Percentiles rank a stretch among this genome's conserved stretches.
phyloP scores from a whole-genome alignment of 495 filamentous ascomycete genomes.

The Aspergillus homomorphus region DNA sequence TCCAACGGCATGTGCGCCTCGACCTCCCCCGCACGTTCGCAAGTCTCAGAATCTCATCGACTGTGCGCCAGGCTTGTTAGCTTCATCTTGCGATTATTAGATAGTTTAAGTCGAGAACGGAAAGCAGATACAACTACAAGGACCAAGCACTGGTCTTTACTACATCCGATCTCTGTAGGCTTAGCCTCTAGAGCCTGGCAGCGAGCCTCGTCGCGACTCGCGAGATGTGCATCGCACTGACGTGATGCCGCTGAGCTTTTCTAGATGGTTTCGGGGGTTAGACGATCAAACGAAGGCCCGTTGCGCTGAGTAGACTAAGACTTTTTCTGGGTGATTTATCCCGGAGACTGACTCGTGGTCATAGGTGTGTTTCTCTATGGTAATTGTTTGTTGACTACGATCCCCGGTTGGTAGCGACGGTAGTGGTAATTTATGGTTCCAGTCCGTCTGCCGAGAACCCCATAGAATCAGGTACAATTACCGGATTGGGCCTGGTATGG shows the following conservation, averaged over 20 bases:
- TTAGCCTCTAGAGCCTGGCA: not conserved
- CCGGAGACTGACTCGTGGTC: not conserved
- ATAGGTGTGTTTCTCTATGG: too few relatives aligned
- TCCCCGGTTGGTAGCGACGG: too few relatives aligned
- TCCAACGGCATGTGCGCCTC: not conserved
- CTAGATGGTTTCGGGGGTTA: constrained; percentile 40
- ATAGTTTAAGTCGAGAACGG: not conserved
- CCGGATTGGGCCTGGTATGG: not conserved
- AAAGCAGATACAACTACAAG: not conserved
- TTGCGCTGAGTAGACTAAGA: constrained; percentile 3
- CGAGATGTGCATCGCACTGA: not conserved
- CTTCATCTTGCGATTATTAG: not conserved
- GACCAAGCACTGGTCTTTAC: not conserved
- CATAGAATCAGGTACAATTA: constrained; percentile 10
- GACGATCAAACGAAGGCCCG: constrained; percentile 35
- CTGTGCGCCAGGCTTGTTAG: not conserved
- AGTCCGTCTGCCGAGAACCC: constrained; percentile 5
- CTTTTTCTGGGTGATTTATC: not conserved
- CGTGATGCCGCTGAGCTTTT: constrained; percentile 20
- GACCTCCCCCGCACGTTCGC: constrained; percentile 5
- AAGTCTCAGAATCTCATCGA: not conserved
- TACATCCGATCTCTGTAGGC: not conserved
- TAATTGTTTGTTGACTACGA: too few relatives aligned
- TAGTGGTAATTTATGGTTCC: constrained; percentile 9
- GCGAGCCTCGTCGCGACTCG: not conserved